A percentile compares a stretch with the other conserved stretches of the same genome.
Conservation (phyloP, 2,329 filamentous ascomycete genomes). For the Arthrobotrys entomopaga region DNA sequence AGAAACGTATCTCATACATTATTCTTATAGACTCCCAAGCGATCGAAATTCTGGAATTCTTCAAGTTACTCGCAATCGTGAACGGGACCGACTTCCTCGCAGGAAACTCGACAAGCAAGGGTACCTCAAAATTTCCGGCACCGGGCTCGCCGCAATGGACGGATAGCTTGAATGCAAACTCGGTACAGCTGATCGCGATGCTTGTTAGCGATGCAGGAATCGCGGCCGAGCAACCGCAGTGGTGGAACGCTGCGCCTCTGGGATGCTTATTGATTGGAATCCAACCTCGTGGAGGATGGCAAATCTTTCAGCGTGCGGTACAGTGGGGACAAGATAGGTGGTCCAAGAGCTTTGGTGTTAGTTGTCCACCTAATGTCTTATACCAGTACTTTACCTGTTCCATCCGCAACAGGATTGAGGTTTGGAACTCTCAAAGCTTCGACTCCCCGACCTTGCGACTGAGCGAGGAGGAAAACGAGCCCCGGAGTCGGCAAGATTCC, state of each 20-base stretch:
- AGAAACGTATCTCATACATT: too few relatives aligned
- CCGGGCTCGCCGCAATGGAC: conserved; percentile 33
- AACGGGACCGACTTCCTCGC: conserved; percentile 24
- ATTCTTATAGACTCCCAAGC: too few relatives aligned
- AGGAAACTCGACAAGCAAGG: conserved; percentile 16
- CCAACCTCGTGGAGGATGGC: conserved; percentile 49
- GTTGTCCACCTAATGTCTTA: conserved; percentile 26
- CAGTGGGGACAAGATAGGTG: conserved; percentile 44
- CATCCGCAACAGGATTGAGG: conserved; percentile 44
- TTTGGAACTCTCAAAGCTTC: conserved; percentile 36
- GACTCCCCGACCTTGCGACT: conserved; percentile 11
- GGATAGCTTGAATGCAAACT: conserved; percentile 42
- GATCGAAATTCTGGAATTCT: conserved; percentile 9
- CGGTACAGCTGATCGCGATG: conserved; percentile 46
- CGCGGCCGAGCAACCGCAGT: conserved; percentile 36
- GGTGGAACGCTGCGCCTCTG: conserved; percentile 43
- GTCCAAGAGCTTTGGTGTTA: conserved; percentile 36
- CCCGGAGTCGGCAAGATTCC: neutral
- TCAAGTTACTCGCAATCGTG: neutral
- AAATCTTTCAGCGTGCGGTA: conserved; percentile 41
- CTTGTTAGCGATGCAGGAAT: conserved; percentile 47
- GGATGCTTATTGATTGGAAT: conserved; percentile 45
- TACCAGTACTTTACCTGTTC: conserved; percentile 44
- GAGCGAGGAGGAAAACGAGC: neutral
- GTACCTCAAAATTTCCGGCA: neutral